Conservation (phyloP, 148 eudicot species). For the Rhododendron ovatum region DNA sequence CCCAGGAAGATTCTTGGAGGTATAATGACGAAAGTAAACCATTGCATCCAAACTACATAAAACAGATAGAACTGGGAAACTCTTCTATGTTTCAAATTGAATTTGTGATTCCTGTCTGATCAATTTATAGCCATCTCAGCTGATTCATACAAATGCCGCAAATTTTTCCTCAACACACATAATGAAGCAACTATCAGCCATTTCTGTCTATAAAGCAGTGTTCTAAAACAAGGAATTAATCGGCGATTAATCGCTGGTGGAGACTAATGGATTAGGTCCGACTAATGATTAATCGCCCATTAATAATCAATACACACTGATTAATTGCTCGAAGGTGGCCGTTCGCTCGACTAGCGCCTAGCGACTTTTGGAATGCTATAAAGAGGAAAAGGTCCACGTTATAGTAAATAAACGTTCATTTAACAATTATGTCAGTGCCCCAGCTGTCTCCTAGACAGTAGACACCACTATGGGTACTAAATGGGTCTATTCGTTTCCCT, state of each 20-base stretch:
- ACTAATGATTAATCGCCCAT: no score
- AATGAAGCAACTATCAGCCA: background rate
- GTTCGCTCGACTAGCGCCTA: no score
- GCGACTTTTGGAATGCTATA: no score
- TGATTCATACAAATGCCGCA: background rate
- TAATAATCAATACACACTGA: no score
- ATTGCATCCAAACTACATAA: background rate
- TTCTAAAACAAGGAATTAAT: no score
- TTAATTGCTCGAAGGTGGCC: no score
- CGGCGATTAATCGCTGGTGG: no score
- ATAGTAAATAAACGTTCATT: background rate
- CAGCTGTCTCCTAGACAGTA: background rate
- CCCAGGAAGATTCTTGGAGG: background rate
- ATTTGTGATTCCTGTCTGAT: background rate
- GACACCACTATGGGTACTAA: background rate
- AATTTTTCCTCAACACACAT: background rate
- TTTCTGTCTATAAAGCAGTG: background rate
- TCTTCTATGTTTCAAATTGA: background rate
- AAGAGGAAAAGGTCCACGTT: background rate
- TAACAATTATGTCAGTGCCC: background rate
- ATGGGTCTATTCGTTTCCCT: background rate
- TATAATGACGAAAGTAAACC: background rate
- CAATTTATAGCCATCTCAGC: background rate
- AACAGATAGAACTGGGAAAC: background rate
- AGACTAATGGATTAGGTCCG: no score